Evolutionary conservation across 1,284 basidiomycete genomes (phyloP), one percentile per base, ranked within the genome.

Genomic region (Pulchroboletus neoregius): DNA sequence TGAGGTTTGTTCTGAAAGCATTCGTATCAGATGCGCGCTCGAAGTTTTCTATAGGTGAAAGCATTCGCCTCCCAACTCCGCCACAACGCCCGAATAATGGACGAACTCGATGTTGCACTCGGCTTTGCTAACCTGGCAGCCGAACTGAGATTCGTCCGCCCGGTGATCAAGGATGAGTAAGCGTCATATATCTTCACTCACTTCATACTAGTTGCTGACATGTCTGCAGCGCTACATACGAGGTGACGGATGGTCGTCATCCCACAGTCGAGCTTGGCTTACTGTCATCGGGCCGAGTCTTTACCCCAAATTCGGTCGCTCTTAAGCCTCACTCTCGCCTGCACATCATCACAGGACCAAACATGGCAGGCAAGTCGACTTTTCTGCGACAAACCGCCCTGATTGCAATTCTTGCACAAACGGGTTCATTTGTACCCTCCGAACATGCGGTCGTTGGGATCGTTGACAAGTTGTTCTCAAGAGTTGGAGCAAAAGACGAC

Each of bases 401-500:
- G 22, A 87, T 97, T 43, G 75, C 87, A 7, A 88, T 99, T 49
- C 75, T 99, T 2, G 95, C 94, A 0, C 95, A 99, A 66, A 80
- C 82, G 6, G 95, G 95, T 2, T 89, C 86, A 6, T 99, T 91
- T 65, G 93, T 99, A 0, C 96, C 96, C 1, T 94, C 94, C 22
- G 80, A 87, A 40, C 63, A 67, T 15, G 93, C 91, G 1, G 69
- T 71, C 24, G 70, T 99, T 34, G 94, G 95, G 2, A 73, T 98
- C 11, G 87, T 97, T 7, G 95, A 99, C 68, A 83, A 82, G 52
- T 72, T 99, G 8, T 98, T 98, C 65, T 92, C 91, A 16, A 79
- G 95, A 41, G 82, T 99, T n/a, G 96, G 95, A 0, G 95, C 96
- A 0, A 87, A 91, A 62, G 95, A 99, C 63, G 94, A 99, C 63